Conservation (phyloP, 257 asterid species). For the Fraxinus excelsior region DNA sequence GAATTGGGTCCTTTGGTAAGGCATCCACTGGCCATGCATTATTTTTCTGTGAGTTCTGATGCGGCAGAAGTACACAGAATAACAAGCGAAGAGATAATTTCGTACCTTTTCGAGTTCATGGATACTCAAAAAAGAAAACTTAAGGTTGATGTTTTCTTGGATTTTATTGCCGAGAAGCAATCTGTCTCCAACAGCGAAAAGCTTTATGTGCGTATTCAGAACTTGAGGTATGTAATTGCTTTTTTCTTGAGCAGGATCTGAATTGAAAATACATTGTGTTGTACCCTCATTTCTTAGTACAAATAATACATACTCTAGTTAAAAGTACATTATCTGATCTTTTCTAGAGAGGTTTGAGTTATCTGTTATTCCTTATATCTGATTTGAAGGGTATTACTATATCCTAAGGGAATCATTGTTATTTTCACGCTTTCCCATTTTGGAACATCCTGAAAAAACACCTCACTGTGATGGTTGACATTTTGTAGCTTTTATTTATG, state of each 20-base stretch:
- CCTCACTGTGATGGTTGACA: neutral
- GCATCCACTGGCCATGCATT: constrained; percentile 73
- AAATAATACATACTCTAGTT: neutral
- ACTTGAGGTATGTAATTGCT: constrained; percentile 62
- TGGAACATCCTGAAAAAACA: neutral
- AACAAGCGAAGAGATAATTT: constrained; percentile 63
- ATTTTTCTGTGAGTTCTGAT: constrained; percentile 66
- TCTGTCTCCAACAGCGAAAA: constrained; percentile 60
- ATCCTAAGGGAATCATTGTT: neutral
- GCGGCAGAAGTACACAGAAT: constrained; percentile 61
- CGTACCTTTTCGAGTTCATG: constrained; percentile 68
- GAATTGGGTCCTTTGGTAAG: constrained; percentile 88
- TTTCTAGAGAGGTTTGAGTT: constrained; percentile 1
- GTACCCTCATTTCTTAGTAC: neutral
- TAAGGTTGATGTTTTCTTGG: constrained; percentile 57
- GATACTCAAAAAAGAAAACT: constrained; percentile 41
- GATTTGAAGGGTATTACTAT: neutral
- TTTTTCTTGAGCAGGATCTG: constrained; percentile 14
- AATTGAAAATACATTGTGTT: constrained; percentile 1
- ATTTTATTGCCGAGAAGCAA: constrained; percentile 58
- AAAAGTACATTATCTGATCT: neutral
- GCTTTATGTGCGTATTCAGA: constrained; percentile 77
- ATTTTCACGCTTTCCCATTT: neutral
- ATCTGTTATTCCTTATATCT: neutral
- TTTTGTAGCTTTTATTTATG: constrained; percentile 1